phyloP scores from a whole-genome alignment of 106 monocot species.

The Dioscorea dumetorum region DNA sequence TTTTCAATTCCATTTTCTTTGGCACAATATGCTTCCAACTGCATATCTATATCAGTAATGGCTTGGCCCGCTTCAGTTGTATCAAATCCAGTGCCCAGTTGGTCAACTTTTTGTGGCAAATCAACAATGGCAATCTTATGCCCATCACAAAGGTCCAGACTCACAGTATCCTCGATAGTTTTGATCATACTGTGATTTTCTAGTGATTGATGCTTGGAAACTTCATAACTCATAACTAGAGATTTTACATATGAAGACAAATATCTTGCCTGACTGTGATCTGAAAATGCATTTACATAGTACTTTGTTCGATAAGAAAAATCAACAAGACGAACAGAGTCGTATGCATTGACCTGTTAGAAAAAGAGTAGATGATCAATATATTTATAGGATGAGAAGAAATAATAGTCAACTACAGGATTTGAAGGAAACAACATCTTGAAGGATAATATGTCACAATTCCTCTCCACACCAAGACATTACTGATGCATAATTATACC shows the following conservation, averaged over 20 bases:
- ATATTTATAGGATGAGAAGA: no score
- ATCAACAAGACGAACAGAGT: constrained; percentile 53
- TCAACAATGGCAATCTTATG: constrained; percentile 39
- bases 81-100: background rate
- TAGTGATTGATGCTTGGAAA: constrained; percentile 2
- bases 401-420: background rate
- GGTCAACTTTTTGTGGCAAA: constrained; percentile 10
- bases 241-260: constrained; percentile 7
- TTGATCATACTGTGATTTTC: constrained; percentile 1
- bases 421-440: background rate
- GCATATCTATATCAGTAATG: constrained; percentile 4
- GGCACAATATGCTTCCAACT: background rate
- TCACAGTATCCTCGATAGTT: constrained; percentile 7
- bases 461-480: no score
- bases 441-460: no score
- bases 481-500: no score
- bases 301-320: constrained; percentile 63
- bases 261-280: constrained; percentile 9
- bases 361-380: background rate
- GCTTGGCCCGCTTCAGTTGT: background rate
- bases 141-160: constrained; percentile 21
- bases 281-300: constrained; percentile 27
- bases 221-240: constrained; percentile 7
- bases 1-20: constrained; percentile 12
- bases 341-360: constrained; percentile 77